Evolutionary conservation across 148 eudicot species (phyloP), one percentile per base, ranked within the genome.

Genomic region (Arbutus unedo): DNA sequence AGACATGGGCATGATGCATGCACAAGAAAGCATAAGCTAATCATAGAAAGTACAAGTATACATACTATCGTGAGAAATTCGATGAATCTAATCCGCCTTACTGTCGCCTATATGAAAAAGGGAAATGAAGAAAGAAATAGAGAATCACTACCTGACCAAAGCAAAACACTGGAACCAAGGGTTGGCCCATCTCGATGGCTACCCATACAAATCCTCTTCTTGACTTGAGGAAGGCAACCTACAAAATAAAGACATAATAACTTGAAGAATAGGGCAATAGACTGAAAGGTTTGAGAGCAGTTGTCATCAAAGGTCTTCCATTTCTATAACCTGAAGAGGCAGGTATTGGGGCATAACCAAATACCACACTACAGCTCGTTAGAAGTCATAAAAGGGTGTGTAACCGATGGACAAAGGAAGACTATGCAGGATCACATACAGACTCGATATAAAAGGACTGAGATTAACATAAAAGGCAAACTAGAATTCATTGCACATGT

Each of bases 81-180:
- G 38, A 31, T 31, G 38, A 31, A 8, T 49, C 56, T 21, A 51
- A 23, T 4, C 56, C 13, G 71, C 54, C 41, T 57, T 19, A 3
- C 81, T 47, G 16, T 8, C 47, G 45, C 53, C 11, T 11, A 2
- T 4, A 48, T 15, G 49, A 16, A 79, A 79, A 64, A 47, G 0
- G 47, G 23, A 62, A 45, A 79, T 0, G 6, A 41, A 70, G 54
- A 10, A 54, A 6, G 57, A 25, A 23, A 8, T 10, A 72, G 76
- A 78, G 76, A 78, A 83, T 80, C 18, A 60, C 43, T 82, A 95
- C 98, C 97, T 95, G 98, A 68, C 98, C 98, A 87, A 93, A 95
- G 88, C 93, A 89, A 89, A 93, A 95, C 84, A 95, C 98, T 19
- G 98, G 98, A 85, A 95, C 98, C 71, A 95, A 67, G 49, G 98